Conservation (phyloP, 805 yeast species). For the Candida xiaguanensis region DNA sequence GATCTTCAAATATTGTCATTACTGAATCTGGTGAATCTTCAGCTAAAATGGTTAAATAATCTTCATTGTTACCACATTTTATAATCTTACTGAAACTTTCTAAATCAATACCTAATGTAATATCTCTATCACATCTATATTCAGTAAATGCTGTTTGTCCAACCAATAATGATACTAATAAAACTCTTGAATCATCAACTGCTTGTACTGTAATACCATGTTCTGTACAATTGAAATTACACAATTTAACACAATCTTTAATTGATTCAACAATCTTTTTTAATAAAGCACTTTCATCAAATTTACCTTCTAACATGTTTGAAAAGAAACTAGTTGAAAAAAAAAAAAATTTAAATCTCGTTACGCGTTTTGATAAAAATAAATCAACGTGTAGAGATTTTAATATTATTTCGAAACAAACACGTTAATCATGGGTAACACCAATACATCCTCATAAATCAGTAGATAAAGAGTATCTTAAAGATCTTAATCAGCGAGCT, state of each 20-base stretch:
- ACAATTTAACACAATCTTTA: slow-evolving; percentile 89
- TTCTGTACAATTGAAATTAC: slow-evolving; percentile 96
- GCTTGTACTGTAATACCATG: slow-evolving; percentile 95
- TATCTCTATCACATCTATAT: slow-evolving; percentile 92
- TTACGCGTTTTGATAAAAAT: background rate
- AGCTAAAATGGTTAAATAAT: slow-evolving; percentile 82
- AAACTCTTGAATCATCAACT: slow-evolving; percentile 94
- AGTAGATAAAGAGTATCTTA: too few relatives aligned
- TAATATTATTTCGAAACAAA: too few relatives aligned
- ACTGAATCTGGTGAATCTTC: slow-evolving; percentile 84
- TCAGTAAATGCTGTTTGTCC: slow-evolving; percentile 86
- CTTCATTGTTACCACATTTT: slow-evolving; percentile 87
- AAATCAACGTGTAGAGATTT: too few relatives aligned
- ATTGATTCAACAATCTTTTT: slow-evolving; percentile 92
- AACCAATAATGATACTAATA: slow-evolving; percentile 81
- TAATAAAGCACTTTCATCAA: slow-evolving; percentile 85
- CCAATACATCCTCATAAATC: too few relatives aligned
- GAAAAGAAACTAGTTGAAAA: background rate
- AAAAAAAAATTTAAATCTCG: background rate
- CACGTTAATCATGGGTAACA: too few relatives aligned
- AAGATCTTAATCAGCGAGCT: too few relatives aligned
- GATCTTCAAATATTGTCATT: slow-evolving; percentile 83
- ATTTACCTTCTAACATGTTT: slow-evolving; percentile 92
- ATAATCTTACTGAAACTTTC: slow-evolving; percentile 84
- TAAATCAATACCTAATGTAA: slow-evolving; percentile 88